phyloP scores from a whole-genome alignment of 306 rosid species.

The Begonia peltatifolia region DNA sequence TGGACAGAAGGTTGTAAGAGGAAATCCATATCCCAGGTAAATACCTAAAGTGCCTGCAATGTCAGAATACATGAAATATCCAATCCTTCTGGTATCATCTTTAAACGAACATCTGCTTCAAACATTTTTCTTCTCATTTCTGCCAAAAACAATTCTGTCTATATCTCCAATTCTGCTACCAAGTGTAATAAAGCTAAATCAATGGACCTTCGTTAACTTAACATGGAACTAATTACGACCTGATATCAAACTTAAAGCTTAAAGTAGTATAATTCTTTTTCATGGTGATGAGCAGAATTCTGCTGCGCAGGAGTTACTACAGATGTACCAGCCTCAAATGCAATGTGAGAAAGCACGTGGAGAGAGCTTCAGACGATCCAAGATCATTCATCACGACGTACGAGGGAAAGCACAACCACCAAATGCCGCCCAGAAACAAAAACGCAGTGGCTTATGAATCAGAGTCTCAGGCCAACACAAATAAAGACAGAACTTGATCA shows the following conservation, averaged over 20 bases:
- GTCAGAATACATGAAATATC: too few relatives aligned
- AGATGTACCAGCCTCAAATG: conserved; percentile 78
- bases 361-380: conserved; percentile 82
- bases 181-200: too few relatives aligned
- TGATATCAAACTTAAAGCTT: too few relatives aligned
- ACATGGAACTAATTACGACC: too few relatives aligned
- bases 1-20: conserved; percentile 94
- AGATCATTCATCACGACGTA: conserved; percentile 78
- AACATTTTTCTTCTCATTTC: too few relatives aligned
- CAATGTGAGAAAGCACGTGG: conserved; percentile 77
- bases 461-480: conserved; percentile 28
- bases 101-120: too few relatives aligned
- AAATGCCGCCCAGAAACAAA: conserved; percentile 47
- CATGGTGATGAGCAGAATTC: too few relatives aligned
- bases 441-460: conserved; percentile 32
- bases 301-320: conserved; percentile 69
- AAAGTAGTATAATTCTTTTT: neutral
- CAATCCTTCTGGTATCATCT: too few relatives aligned
- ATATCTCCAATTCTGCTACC: too few relatives aligned
- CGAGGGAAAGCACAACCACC: conserved; percentile 95
- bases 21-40: conserved; percentile 82
- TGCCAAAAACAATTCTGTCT: too few relatives aligned
- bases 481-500: conserved; percentile 25
- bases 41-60: conserved; percentile 1
- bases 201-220: too few relatives aligned